Evolutionary conservation across 805 yeast species (phyloP), one percentile per base, ranked within the genome.

Genomic region (Saccharomycopsis sp.): DNA sequence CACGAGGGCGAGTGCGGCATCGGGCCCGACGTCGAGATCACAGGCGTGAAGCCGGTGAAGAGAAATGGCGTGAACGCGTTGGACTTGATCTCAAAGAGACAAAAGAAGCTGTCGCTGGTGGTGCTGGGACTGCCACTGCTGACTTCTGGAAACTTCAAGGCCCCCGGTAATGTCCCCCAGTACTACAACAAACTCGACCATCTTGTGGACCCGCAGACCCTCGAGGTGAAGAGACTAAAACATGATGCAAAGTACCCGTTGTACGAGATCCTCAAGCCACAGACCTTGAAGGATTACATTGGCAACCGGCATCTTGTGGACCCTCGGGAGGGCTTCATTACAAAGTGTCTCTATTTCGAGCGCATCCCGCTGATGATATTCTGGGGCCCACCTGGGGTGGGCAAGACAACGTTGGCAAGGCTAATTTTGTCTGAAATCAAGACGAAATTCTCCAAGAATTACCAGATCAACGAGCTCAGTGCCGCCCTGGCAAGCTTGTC

Each of bases 331-430:
- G 95, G 96, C 1, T 64, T 79, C 2, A 62, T 92, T 3, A 61
- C 75, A 19, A 77, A 77, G 34, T 83, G 80, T 46, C 67, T 88
- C 2, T 67, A 69, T 27, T 60, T 69, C 16, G 60, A 79, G 5
- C 64, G 65, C 30, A 63, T 83, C 4, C 97, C 97, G 1, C 86
- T 96, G 0, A 70, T 92, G 76, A 75, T 92, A 1, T 61, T 92
- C 3, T 82, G 92, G 83, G 99, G 99, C 0, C 94, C 94, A 1
- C 94, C 96, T 2, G 98, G 98, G 0, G 88, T 87, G 3, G 89
- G 67, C 0, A 92, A 92, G 56, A 92, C 98, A 0, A 81, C 96
- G 0, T 57, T 92, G 22, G 92, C 94, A 0, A 57, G 81, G 19
- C 34, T 47, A 9, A 55, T 70, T 13, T 48, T 68, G 7, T 53